Percentiles rank a stretch among this genome's conserved stretches.
phyloP scores from a whole-genome alignment of 768 basidiomycete species.

The Baorangia bicolor region DNA sequence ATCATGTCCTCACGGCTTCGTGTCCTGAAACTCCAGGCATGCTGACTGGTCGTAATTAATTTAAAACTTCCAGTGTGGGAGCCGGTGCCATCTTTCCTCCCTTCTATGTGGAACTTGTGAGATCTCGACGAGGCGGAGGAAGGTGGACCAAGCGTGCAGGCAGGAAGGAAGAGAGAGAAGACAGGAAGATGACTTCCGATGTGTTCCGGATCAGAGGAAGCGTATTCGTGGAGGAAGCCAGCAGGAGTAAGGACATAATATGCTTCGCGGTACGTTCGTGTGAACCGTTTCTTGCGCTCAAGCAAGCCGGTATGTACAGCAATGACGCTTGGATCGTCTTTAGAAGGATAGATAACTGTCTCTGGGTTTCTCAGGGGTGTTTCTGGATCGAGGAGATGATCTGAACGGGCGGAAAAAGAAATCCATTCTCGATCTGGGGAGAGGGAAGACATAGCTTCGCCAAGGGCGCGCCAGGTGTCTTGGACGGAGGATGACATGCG shows the following conservation, averaged over 20 bases:
- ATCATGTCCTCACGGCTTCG: constrained; percentile 95
- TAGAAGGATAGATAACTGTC: constrained; percentile 81
- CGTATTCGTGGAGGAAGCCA: constrained; percentile 93
- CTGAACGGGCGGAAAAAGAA: constrained; percentile 86
- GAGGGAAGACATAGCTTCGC: constrained; percentile 72
- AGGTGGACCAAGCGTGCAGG: constrained; percentile 94
- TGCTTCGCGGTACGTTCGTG: constrained; percentile 77
- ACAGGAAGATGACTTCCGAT: constrained; percentile 55
- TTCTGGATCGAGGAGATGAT: constrained; percentile 95
- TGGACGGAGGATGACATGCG: constrained; percentile 75
- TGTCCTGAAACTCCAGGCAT: constrained; percentile 89
- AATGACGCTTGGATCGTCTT: constrained; percentile 82
- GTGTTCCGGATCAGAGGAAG: constrained; percentile 66
- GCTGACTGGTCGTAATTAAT: constrained; percentile 40
- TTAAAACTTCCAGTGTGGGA: constrained; percentile 57
- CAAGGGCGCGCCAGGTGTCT: constrained; percentile 71
- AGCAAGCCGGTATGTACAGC: constrained; percentile 87
- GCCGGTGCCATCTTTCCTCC: constrained; percentile 74
- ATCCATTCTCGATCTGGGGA: constrained; percentile 95
- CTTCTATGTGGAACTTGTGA: constrained; percentile 98
- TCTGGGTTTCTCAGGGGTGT: constrained; percentile 85
- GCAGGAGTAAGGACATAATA: constrained; percentile 94
- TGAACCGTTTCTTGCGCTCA: constrained; percentile 96
- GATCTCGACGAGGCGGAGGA: constrained; percentile 61
- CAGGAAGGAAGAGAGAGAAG: constrained; percentile 89